These are phyloP conservation scores for Heliosperma pusillum DNA, from an alignment of 148 eudicot species.

Conservation along the genomic window DNA sequence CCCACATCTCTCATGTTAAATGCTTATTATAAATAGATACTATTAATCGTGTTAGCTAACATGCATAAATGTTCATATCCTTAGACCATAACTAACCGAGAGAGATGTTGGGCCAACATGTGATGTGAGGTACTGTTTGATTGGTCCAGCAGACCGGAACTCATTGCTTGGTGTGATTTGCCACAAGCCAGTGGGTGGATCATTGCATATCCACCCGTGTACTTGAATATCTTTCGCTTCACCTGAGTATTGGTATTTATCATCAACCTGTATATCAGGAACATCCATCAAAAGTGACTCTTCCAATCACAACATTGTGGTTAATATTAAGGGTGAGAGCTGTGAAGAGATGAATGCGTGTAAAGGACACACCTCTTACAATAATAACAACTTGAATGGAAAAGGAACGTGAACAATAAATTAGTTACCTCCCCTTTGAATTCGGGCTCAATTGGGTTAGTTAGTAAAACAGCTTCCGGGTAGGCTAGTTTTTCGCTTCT, in stretches of 20 bases:
- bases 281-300: neutral
- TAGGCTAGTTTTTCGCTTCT: conserved; percentile 65
- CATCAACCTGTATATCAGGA: conserved; percentile 57
- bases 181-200: conserved; percentile 88
- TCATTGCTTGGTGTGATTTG: conserved; percentile 78
- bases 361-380: neutral
- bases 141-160: conserved; percentile 79
- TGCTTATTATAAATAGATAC: neutral
- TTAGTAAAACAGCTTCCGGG: conserved; percentile 78
- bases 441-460: conserved; percentile 68
- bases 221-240: conserved; percentile 76
- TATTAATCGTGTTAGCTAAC: neutral
- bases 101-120: conserved; percentile 84
- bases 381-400: neutral
- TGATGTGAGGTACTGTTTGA: conserved; percentile 74
- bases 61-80: neutral
- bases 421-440: conserved; percentile 72
- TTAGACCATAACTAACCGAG: conserved; percentile 35
- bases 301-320: neutral
- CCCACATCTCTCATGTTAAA: conserved; percentile 7
- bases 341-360: neutral
- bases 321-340: neutral
- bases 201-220: conserved; percentile 78
- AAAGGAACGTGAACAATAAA: neutral
- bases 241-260: conserved; percentile 69